Evolutionary conservation across 2,329 filamentous ascomycete species (phyloP).

Genomic region (Fusarium marasasianum): DNA sequence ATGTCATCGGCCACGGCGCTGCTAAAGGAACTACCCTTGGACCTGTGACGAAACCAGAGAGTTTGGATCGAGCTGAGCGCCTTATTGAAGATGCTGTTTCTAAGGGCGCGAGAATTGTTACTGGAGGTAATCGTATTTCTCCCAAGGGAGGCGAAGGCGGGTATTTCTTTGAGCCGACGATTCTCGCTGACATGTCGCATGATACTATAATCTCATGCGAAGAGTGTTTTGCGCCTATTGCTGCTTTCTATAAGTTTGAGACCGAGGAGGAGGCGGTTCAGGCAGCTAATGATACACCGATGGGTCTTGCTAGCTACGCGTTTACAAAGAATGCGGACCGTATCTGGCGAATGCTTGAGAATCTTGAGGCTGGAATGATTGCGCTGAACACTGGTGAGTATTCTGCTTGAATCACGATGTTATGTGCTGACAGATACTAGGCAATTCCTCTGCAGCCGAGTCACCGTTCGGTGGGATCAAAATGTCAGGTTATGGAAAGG

Average conservation of each 20-base stretch:
- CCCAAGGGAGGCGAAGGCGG: background rate
- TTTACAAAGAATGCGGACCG: constrained; percentile 28
- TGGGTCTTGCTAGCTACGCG: constrained; percentile 25
- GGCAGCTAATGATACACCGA: constrained; percentile 15
- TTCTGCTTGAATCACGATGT: too few relatives aligned
- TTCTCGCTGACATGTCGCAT: constrained; percentile 14
- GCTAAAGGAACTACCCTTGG: constrained; percentile 18
- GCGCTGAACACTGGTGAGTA: constrained; percentile 9
- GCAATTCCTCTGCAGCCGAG: constrained; percentile 48
- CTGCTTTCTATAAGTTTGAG: constrained; percentile 24
- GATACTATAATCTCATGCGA: constrained; percentile 9
- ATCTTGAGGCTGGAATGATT: constrained; percentile 34
- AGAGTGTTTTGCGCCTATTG: constrained; percentile 28
- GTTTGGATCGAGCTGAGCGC: constrained; percentile 3
- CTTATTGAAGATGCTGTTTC: constrained; percentile 23
- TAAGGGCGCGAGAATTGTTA: constrained; percentile 2
- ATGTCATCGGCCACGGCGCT: constrained; percentile 15
- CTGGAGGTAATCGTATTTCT: constrained; percentile 6
- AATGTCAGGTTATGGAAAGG: constrained; percentile 31
- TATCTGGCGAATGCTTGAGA: constrained; percentile 22
- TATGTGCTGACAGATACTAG: background rate
- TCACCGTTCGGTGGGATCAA: constrained; percentile 46
- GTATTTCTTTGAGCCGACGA: constrained; percentile 32
- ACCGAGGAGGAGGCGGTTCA: constrained; percentile 27
- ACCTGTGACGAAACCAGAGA: constrained; percentile 18